Evolutionary conservation across 805 yeast genomes (phyloP), one percentile per base, ranked within the genome.

Genomic region (Barnettozyma californica): DNA sequence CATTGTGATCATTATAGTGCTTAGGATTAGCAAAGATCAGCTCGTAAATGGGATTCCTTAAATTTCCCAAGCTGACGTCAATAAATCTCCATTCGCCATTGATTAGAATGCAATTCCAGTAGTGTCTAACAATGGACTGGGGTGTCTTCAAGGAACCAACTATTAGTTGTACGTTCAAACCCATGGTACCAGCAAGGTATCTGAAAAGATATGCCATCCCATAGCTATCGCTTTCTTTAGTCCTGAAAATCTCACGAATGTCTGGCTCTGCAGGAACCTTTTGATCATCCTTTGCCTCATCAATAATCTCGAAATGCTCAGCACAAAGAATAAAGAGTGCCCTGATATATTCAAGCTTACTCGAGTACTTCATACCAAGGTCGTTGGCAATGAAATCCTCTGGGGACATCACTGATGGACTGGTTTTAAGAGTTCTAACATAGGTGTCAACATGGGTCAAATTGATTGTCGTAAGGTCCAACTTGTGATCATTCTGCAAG

Each of bases 141-240:
- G 96, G 95, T 23, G 82, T 78, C 61, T 91, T 88, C 68, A 91
- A 75, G 59, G 86, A 87, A 4, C 99, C 99, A 23, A 81, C 69
- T 2, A 94, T 81, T 1, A 89, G 74, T 51, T 87, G 94, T 54
- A 89, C 79, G 8, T 84, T 81, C 35, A 94, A 74, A 10, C 84
- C 82, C 44, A 91, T 69, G 0, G 83, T 73, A 46, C 77, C 81
- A 42, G 92, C 80, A 70, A 94, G 78, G 50, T 80, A 77, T 52
- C 82, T 81, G 64, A 89, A 86, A 19, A 89, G 66, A 70, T 85
- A 81, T 9, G 94, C 88, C 48, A 92, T 64, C 60, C 89, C 95
- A 55, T 78, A 84, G 1, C 88, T 66, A 46, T 75, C 80, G 44
- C 81, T 92, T 59, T 73, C 77, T 51, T 76, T 76, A 49, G 68